Evolutionary conservation across 176 grass and related monocot species (phyloP), one percentile per base, ranked within the genome.

Genomic region (Leersia perrieri): DNA sequence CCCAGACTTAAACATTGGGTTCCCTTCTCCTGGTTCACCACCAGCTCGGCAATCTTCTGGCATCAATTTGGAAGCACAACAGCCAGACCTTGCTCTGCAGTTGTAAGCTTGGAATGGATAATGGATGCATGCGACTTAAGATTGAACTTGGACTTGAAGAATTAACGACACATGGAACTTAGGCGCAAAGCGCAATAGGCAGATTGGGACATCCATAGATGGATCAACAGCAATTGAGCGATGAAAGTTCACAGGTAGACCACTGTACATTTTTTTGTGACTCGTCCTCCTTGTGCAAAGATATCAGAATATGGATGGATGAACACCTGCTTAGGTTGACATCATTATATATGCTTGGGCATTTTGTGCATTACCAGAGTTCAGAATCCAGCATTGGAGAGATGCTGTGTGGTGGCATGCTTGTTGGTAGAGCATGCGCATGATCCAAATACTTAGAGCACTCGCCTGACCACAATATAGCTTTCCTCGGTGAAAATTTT

Each of bases 11-110:
- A 99, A 99, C 86, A 94, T 99, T 16, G 76, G 91, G 76, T 99
- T 99, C 70, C 89, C 88, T 22, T 89, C 91, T 67, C 97, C 93
- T 34, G 82, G 87, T 89, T 94, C 92, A 55, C 92, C 97, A 14
- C 89, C 87, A 16, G 91, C 85, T 60, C 81, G 85, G 23, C 93
- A 96, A 15, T 91, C 96, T 47, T 82, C 96, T 27, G 75, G 92
- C 74, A 93, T 99, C 82, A 92, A 92, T 78, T 93, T 93, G 76
- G 97, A 99, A 82, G 89, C 97, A 73, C 97, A 96, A 61, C 97
- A 99, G 41, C 97, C 97, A 74, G 97, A 99, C 79, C 90, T 99
- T 34, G 97, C 97, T 51, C 80, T 99, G 84, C 97, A 99, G 79
- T 80, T 99, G 70, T 99, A 84, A 94, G 32, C 67, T 60, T 44